phyloP scores from a whole-genome alignment of 768 basidiomycete species.

The Pisolithus albus region DNA sequence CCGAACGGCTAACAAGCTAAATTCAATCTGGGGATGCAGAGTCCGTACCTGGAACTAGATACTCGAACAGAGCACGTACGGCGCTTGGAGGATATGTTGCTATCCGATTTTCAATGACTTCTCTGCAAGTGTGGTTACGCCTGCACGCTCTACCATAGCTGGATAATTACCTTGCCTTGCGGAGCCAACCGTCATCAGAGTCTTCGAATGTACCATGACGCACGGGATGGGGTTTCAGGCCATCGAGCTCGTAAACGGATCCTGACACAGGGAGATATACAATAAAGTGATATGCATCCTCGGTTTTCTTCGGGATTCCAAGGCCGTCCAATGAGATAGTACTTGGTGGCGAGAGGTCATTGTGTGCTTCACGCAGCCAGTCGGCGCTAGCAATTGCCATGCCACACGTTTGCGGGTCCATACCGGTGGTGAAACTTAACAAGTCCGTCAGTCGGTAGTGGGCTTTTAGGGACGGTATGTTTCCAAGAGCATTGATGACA shows the following conservation, averaged over 20 bases:
- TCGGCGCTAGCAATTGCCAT: constrained; percentile 75
- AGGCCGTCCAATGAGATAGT: constrained; percentile 85
- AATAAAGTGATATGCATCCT: constrained; percentile 96
- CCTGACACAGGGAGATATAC: constrained; percentile 86
- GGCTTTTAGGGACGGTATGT: constrained; percentile 57
- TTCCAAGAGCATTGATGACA: constrained; percentile 85
- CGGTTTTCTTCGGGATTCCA: constrained; percentile 54
- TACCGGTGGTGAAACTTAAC: constrained; percentile 68
- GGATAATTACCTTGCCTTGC: constrained; percentile 56
- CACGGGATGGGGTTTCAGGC: constrained; percentile 72
- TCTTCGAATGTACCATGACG: constrained; percentile 71
- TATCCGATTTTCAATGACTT: constrained; percentile 84
- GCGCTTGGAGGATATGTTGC: constrained; percentile 84
- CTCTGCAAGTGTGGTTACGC: constrained; percentile 37
- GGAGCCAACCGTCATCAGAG: constrained; percentile 75
- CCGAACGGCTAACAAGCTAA: constrained; percentile 84
- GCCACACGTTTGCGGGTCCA: constrained; percentile 84
- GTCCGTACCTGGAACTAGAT: constrained; percentile 3
- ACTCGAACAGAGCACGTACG: constrained; percentile 38
- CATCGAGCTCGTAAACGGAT: constrained; percentile 88
- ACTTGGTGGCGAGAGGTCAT: constrained; percentile 85
- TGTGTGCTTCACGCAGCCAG: constrained; percentile 82
- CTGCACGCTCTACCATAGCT: constrained; percentile 5
- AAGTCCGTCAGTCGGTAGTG: constrained; percentile 69
- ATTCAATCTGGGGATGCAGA: constrained; percentile 59